Conservation (phyloP, 495 filamentous ascomycete genomes). For the Sordaria brevicollis region DNA sequence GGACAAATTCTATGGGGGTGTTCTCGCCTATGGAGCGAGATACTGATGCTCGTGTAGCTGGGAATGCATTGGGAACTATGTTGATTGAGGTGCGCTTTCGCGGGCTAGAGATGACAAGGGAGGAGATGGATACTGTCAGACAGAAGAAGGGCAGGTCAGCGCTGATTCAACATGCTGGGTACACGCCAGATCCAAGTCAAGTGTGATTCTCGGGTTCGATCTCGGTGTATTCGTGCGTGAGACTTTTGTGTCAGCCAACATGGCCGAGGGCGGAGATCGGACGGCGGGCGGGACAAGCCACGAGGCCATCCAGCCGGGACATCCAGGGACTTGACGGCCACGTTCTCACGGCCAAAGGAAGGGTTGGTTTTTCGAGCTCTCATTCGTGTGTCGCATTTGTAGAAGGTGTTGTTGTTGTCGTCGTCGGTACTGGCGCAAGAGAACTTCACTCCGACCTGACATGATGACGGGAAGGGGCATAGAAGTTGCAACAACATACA, state of each 20-base stretch:
- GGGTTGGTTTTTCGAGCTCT: not conserved
- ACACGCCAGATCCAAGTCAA: not conserved
- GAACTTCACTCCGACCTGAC: not conserved
- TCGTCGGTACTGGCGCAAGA: not conserved
- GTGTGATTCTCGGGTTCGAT: not conserved
- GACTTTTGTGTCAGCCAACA: not conserved
- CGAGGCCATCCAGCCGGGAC: conserved; percentile 1
- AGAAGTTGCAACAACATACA: conserved; percentile 40
- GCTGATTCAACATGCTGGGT: not conserved
- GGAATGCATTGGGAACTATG: conserved; percentile 81
- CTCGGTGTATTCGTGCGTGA: not conserved
- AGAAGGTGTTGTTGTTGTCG: not conserved
- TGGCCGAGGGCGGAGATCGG: not conserved
- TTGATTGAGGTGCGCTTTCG: conserved; percentile 62
- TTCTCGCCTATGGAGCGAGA: conserved; percentile 67
- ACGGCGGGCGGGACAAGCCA: not conserved
- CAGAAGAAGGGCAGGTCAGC: conserved; percentile 9
- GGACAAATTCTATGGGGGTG: conserved; percentile 75
- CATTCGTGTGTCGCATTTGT: not conserved
- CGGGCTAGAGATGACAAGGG: conserved; percentile 67
- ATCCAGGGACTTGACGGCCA: not conserved
- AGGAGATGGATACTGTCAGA: conserved; percentile 64
- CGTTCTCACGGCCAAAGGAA: not conserved
- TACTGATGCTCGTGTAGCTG: conserved; percentile 68
- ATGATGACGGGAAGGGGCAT: not conserved